phyloP scores from a whole-genome alignment of 163 green algal species.

The Prototheca cutis region DNA sequence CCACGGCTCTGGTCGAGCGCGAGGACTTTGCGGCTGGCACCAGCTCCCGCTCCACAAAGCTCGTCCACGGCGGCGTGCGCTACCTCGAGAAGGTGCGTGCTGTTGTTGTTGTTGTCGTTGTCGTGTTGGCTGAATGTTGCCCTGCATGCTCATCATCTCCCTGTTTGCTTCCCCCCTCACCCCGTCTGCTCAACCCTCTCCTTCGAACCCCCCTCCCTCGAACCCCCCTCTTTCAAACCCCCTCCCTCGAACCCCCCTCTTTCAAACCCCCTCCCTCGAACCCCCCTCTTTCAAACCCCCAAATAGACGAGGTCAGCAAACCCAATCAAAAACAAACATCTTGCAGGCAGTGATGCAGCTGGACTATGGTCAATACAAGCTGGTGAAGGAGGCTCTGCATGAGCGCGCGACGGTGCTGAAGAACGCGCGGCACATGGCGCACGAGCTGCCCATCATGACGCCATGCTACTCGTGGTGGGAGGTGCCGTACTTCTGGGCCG shows the following conservation, averaged over 20 bases:
- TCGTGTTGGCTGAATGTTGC: neutral
- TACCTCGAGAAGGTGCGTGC: constrained; percentile 97
- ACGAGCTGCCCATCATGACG: constrained; percentile 83
- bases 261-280: too few species aligned
- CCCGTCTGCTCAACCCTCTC: neutral
- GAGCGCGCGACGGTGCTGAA: constrained; percentile 79
- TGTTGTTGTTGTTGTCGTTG: neutral
- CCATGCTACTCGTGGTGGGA: constrained; percentile 96
- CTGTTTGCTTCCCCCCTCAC: neutral
- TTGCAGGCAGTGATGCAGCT: constrained; percentile 38
- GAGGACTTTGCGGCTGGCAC: constrained; percentile 92
- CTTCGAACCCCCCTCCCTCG: too few species aligned
- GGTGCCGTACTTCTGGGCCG: constrained; percentile 90
- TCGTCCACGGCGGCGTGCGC: constrained; percentile 90
- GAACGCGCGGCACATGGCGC: constrained; percentile 80
- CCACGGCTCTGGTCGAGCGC: constrained; percentile 69
- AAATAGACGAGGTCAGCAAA: neutral
- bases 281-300: neutral
- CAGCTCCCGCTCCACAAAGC: constrained; percentile 86
- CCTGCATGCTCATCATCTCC: neutral
- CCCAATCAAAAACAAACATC: neutral
- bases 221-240: too few species aligned
- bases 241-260: too few species aligned
- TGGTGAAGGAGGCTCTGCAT: constrained; percentile 93
- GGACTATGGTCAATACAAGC: constrained; percentile 82